These are phyloP conservation scores for Ilex paraguariensis DNA, from an alignment of 305 asterid genomes.

Conservation along the genomic window DNA sequence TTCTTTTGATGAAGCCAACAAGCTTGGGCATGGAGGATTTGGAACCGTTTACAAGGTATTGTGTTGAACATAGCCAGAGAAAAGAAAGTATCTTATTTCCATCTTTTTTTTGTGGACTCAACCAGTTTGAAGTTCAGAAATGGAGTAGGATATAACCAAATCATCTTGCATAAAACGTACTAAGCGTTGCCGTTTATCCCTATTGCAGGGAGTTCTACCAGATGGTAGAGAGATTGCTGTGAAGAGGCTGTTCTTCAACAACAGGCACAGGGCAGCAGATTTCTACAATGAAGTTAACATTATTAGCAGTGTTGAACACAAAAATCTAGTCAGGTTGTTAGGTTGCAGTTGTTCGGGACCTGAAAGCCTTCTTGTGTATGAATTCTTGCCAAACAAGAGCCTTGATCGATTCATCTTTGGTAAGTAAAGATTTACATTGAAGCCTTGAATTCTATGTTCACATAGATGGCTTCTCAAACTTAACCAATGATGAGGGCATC, in stretches of 20 bases:
- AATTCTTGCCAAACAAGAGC: conserved; percentile 22
- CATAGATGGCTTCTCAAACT: too few relatives aligned
- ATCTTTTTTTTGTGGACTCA: neutral
- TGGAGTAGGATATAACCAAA: neutral
- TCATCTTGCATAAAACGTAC: too few relatives aligned
- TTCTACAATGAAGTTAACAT: conserved; percentile 27
- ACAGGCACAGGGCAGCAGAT: conserved; percentile 25
- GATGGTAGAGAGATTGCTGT: conserved; percentile 29
- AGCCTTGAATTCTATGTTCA: too few relatives aligned
- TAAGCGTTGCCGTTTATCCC: neutral
- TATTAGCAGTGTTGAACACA: conserved; percentile 28
- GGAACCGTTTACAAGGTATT: conserved; percentile 65
- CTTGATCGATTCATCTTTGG: conserved; percentile 28
- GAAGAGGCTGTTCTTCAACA: conserved; percentile 22
- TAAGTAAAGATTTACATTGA: conserved; percentile 1
- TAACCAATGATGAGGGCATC: too few relatives aligned
- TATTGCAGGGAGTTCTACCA: conserved; percentile 20
- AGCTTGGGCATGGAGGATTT: conserved; percentile 78
- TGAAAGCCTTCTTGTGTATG: conserved; percentile 28
- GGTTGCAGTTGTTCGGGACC: conserved; percentile 30
- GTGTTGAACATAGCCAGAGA: neutral
- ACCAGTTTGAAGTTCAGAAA: neutral
- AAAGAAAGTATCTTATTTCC: neutral
- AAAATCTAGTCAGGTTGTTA: conserved; percentile 22
- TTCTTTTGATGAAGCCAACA: conserved; percentile 57